These are phyloP conservation scores for Paramecium primaurelia DNA, from an alignment of 73 alveolate genomes.

Conservation along the genomic window DNA sequence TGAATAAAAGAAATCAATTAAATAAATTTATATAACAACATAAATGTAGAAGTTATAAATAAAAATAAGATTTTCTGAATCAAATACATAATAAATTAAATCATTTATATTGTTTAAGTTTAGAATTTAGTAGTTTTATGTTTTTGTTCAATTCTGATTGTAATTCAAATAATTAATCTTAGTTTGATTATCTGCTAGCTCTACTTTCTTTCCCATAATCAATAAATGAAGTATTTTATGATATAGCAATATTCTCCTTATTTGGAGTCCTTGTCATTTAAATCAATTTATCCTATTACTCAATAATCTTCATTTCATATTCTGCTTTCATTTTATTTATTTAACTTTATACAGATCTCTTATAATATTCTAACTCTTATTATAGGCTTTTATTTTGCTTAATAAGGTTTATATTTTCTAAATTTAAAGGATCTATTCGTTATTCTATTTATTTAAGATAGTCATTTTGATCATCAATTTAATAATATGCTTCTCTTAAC, in stretches of 20 bases:
- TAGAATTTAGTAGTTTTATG: neutral
- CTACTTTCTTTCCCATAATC: neutral
- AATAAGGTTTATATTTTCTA: neutral
- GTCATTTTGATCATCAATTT: neutral
- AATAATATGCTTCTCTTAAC: neutral
- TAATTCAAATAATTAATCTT: neutral
- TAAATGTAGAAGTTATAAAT: no score
- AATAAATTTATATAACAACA: no score
- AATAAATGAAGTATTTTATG: neutral
- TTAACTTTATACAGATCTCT: neutral
- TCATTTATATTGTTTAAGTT: neutral
- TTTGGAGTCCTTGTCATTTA: neutral
- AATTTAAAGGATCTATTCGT: neutral
- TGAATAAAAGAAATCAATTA: no score
- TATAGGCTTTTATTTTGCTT: neutral
- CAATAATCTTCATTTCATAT: neutral
- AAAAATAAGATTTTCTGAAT: neutral
- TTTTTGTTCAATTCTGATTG: neutral
- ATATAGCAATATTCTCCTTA: neutral
- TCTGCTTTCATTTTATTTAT: neutral
- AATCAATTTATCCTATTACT: neutral
- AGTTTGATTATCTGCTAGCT: neutral
- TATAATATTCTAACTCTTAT: neutral
- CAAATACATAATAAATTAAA: neutral
- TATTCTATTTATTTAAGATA: neutral